A percentile compares a stretch with the other conserved stretches of the same genome.
Conservation (phyloP, 257 asterid genomes). For the Solanum pennellii region DNA sequence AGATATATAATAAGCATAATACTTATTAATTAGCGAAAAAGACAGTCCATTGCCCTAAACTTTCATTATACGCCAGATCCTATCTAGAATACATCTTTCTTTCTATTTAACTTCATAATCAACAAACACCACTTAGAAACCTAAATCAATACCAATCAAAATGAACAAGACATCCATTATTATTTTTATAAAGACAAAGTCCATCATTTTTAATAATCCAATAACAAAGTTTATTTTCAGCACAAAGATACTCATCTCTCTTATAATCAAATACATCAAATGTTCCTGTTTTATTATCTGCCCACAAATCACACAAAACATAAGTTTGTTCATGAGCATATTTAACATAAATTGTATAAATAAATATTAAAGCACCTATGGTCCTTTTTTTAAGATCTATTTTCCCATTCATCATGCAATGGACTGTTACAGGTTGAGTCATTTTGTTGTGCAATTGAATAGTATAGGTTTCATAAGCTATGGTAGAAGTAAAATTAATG, state of each 20-base stretch:
- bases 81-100: neutral
- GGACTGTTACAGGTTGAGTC: neutral
- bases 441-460: neutral
- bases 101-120: neutral
- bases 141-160: neutral
- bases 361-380: neutral
- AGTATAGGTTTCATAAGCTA: neutral
- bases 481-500: neutral
- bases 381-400: neutral
- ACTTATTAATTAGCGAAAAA: no score
- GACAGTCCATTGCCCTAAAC: rapidly evolving
- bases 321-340: neutral
- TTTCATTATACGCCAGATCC: neutral
- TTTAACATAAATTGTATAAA: neutral
- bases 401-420: neutral
- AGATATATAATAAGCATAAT: neutral
- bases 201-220: neutral
- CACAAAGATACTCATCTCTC: neutral
- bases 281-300: neutral
- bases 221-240: neutral
- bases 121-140: neutral
- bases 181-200: neutral
- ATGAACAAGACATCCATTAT: neutral
- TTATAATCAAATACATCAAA: neutral
- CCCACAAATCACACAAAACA: neutral